Percentiles rank a stretch among this genome's conserved stretches.
These are phyloP conservation scores for Starmerella riodocensis DNA, from an alignment of 805 yeast genomes.

Conservation along the genomic window DNA sequence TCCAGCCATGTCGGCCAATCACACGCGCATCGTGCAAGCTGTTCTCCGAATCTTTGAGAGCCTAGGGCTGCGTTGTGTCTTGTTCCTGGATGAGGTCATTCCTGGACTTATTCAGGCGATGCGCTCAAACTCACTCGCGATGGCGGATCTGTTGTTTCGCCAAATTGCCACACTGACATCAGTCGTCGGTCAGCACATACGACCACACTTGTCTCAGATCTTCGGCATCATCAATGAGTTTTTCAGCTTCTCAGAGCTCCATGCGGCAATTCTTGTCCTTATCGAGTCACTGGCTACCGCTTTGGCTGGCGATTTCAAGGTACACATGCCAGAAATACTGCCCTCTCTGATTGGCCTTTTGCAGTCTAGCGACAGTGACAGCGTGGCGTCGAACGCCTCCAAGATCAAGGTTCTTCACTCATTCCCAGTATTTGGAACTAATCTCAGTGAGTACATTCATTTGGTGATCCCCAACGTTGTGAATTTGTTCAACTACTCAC, in stretches of 20 bases:
- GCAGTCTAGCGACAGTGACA: slow-evolving; percentile 49
- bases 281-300: slow-evolving; percentile 77
- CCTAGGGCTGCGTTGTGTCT: slow-evolving; percentile 74
- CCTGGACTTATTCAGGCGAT: slow-evolving; percentile 80
- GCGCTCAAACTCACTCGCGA: slow-evolving; percentile 54
- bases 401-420: slow-evolving; percentile 59
- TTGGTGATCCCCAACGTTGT: slow-evolving; percentile 78
- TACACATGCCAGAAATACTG: slow-evolving; percentile 63
- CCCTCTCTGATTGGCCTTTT: slow-evolving; percentile 64
- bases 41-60: slow-evolving; percentile 83
- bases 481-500: slow-evolving; percentile 60
- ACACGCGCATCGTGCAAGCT: slow-evolving; percentile 86
- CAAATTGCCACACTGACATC: slow-evolving; percentile 67
- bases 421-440: slow-evolving; percentile 73
- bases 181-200: slow-evolving; percentile 78
- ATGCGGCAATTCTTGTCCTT: slow-evolving; percentile 63
- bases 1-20: slow-evolving; percentile 71
- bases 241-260: slow-evolving; percentile 49
- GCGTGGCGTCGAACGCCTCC: slow-evolving; percentile 30
- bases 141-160: slow-evolving; percentile 78
- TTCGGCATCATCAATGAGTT: slow-evolving; percentile 65
- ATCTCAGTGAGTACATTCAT: slow-evolving; percentile 78
- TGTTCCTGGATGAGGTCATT: slow-evolving; percentile 74
- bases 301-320: slow-evolving; percentile 82
- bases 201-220: slow-evolving; percentile 67